These are phyloP conservation scores for Inonotus hispidus DNA, from an alignment of 1,284 basidiomycete species.

Conservation along the genomic window DNA sequence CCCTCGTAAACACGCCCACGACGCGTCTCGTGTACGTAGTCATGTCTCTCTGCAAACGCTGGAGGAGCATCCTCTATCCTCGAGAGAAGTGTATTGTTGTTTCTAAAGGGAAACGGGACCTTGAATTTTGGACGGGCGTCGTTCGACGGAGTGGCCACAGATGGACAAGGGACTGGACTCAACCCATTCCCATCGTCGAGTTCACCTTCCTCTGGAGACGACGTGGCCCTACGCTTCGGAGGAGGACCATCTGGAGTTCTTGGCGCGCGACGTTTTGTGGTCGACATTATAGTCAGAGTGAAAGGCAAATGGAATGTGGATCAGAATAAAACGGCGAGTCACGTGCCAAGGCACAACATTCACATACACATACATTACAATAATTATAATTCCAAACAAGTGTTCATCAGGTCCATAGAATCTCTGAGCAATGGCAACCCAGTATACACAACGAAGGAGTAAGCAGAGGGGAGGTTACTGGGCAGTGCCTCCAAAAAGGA, in stretches of 20 bases:
- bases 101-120: conserved; percentile 72
- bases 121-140: conserved; percentile 32
- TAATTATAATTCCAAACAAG: neutral
- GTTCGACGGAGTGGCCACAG: conserved; percentile 21
- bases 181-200: conserved; percentile 43
- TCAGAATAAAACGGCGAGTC: neutral
- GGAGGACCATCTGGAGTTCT: conserved; percentile 34
- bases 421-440: neutral
- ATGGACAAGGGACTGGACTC: conserved; percentile 23
- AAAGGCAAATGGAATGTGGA: neutral
- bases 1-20: conserved; percentile 18
- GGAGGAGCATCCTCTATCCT: neutral
- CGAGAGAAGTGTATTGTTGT: conserved; percentile 32
- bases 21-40: conserved; percentile 24
- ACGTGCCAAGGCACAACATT: neutral
- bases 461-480: too few relatives aligned
- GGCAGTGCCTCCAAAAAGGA: neutral
- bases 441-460: neutral
- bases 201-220: conserved; percentile 74
- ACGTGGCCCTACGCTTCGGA: conserved; percentile 49
- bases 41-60: conserved; percentile 7
- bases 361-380: neutral
- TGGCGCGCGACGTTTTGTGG: conserved; percentile 15
- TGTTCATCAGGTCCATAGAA: neutral
- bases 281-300: conserved; percentile 1